phyloP scores from a whole-genome alignment of 306 rosid genomes.

The Quillaja saponaria region DNA sequence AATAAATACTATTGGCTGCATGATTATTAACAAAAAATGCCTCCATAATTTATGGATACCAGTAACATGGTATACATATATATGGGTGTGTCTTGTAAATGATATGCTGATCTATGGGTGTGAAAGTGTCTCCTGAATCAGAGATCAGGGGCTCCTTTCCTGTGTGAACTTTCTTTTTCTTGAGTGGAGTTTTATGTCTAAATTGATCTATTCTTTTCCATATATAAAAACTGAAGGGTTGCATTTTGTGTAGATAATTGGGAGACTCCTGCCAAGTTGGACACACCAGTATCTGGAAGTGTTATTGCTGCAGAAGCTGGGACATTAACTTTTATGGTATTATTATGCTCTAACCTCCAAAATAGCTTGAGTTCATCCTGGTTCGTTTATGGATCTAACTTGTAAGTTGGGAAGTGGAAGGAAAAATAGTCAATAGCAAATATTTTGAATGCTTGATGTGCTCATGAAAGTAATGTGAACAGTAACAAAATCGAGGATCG shows the following conservation, averaged over 20 bases:
- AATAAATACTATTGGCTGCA: constrained; percentile 1
- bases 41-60: background rate
- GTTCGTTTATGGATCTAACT: too few relatives aligned
- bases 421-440: too few relatives aligned
- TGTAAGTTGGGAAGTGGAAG: too few relatives aligned
- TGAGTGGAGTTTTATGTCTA: background rate
- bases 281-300: constrained; percentile 98
- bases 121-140: constrained; percentile 2
- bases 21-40: constrained; percentile 14
- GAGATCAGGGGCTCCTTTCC: background rate
- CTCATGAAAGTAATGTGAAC: too few relatives aligned
- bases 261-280: constrained; percentile 67
- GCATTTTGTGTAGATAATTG: constrained; percentile 43
- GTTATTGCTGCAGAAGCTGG: constrained; percentile 95
- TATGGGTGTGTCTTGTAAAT: background rate
- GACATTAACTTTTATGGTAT: constrained; percentile 88
- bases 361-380: too few relatives aligned
- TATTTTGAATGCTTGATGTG: too few relatives aligned
- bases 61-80: too few relatives aligned
- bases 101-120: background rate
- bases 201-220: background rate
- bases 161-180: background rate
- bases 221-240: constrained; percentile 24
- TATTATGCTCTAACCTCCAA: constrained; percentile 25
- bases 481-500: too few relatives aligned